These are phyloP conservation scores for Hyphopichia pseudoburtonii DNA, from an alignment of 1,139 yeast genomes.

Conservation along the genomic window DNA sequence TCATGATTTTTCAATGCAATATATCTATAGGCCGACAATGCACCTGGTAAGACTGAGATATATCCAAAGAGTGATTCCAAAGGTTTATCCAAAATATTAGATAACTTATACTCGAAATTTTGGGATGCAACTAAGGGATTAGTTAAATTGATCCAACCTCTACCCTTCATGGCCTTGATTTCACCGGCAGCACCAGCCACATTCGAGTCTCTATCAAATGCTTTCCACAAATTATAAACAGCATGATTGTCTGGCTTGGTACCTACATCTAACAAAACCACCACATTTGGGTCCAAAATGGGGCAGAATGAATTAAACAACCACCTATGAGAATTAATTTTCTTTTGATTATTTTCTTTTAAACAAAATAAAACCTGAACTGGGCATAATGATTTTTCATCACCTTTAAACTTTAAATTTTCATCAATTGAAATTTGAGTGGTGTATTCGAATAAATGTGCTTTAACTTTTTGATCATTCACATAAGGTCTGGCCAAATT, in stretches of 20 bases:
- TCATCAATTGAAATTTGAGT: slow-evolving; percentile 87
- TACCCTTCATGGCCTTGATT: slow-evolving; percentile 91
- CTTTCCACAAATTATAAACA: slow-evolving; percentile 91
- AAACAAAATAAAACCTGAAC: slow-evolving; percentile 89
- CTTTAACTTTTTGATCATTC: slow-evolving; percentile 84
- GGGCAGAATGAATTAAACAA: slow-evolving; percentile 91
- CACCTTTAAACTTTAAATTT: slow-evolving; percentile 75
- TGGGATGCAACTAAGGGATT: slow-evolving; percentile 96
- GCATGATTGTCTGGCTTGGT: slow-evolving; percentile 86
- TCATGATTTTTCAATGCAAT: slow-evolving; percentile 81
- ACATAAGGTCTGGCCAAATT: slow-evolving; percentile 94
- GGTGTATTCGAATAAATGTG: slow-evolving; percentile 92
- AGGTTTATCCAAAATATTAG: slow-evolving; percentile 93
- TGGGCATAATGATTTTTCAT: slow-evolving; percentile 82
- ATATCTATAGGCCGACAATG: slow-evolving; percentile 90
- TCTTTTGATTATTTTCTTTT: slow-evolving; percentile 85
- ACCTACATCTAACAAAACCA: slow-evolving; percentile 86
- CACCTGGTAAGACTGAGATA: slow-evolving; percentile 93
- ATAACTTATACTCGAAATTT: slow-evolving; percentile 94
- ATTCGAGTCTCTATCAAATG: slow-evolving; percentile 91
- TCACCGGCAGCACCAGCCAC: slow-evolving; percentile 99
- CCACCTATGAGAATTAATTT: slow-evolving; percentile 96
- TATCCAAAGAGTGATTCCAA: slow-evolving; percentile 92
- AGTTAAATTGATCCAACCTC: slow-evolving; percentile 71
- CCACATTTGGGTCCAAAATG: slow-evolving; percentile 81